Conservation (phyloP, 2,329 filamentous ascomycete species). For the Curvularia lunata region DNA sequence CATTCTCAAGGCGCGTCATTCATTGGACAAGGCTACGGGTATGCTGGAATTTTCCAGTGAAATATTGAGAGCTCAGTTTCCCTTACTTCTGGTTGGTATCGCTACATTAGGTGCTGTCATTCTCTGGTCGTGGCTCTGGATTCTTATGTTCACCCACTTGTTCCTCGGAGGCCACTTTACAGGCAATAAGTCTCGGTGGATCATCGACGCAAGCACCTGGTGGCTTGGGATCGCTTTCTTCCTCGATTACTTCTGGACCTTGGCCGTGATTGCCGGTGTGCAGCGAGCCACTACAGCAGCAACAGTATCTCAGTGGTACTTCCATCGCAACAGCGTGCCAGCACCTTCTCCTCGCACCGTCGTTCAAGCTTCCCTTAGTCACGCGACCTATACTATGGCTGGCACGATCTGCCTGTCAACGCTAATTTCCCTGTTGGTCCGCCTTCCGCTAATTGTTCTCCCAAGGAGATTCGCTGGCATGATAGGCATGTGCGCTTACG, state of each 20-base stretch:
- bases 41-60: slow-evolving; percentile 92
- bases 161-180: slow-evolving; percentile 90
- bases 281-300: slow-evolving; percentile 92
- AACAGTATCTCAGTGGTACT: slow-evolving; percentile 98
- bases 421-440: slow-evolving; percentile 77
- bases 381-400: slow-evolving; percentile 85
- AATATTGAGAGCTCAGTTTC: slow-evolving; percentile 84
- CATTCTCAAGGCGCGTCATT: slow-evolving; percentile 78
- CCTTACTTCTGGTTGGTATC: slow-evolving; percentile 83
- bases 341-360: slow-evolving; percentile 79
- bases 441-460: slow-evolving; percentile 83
- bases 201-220: slow-evolving; percentile 89
- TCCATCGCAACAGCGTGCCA: slow-evolving; percentile 85
- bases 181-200: slow-evolving; percentile 63
- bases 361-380: slow-evolving; percentile 79
- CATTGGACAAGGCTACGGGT: slow-evolving; percentile 80
- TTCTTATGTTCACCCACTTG: slow-evolving; percentile 93
- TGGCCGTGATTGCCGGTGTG: slow-evolving; percentile 84
- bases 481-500: slow-evolving; percentile 74
- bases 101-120: slow-evolving; percentile 76
- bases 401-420: slow-evolving; percentile 92
- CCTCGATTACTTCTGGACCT: slow-evolving; percentile 93
- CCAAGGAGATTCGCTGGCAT: slow-evolving; percentile 75
- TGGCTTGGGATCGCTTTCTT: slow-evolving; percentile 94
- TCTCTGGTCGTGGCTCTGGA: slow-evolving; percentile 93